Evolutionary conservation across 2,329 filamentous ascomycete genomes (phyloP), one percentile per base, ranked within the genome.

Genomic region (Trichoderma endophyticum): DNA sequence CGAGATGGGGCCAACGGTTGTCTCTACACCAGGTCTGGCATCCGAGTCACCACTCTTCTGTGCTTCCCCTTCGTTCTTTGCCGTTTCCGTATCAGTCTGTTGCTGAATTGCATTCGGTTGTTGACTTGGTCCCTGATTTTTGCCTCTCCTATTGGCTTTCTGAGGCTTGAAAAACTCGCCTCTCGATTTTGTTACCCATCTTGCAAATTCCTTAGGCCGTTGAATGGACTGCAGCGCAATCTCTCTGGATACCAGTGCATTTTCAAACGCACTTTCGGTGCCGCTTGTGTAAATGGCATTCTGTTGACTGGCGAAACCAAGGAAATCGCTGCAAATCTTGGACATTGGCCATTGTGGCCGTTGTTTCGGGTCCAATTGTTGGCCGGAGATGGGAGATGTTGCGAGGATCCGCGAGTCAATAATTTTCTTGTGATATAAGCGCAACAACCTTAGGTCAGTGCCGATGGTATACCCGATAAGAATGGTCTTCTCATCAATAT

Each of bases 161-260:
- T n/a, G n/a, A n/a, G n/a, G n/a, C n/a, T n/a, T n/a, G n/a, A n/a
- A n/a, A n/a, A n/a, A n/a, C n/a, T n/a, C n/a, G n/a, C n/a, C n/a
- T n/a, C n/a, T n/a, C n/a, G n/a, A n/a, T n/a, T n/a, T n/a, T n/a
- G n/a, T n/a, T n/a, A n/a, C n/a, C n/a, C n/a, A n/a, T n/a, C n/a
- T n/a, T n/a, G n/a, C n/a, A n/a, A n/a, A n/a, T n/a, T n/a, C n/a
- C n/a, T n/a, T n/a, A n/a, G n/a, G n/a, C n/a, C n/a, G 15, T 9
- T 18, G 68, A 1, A 71, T 39, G 8, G 12, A 71, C 1, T 54
- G 48, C 18, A 71, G 0, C 3, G 18, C 68, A 18, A 71, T 43
- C 26, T 71, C 68, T 14, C 68, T 56, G 0, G 60, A 26, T 6
- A 57, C 24, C 24, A 71, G 26, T 18, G n/a, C 68, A 14, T 71